These are phyloP conservation scores for Volvox africanus DNA, from an alignment of 139 green algal species.

Conservation along the genomic window DNA sequence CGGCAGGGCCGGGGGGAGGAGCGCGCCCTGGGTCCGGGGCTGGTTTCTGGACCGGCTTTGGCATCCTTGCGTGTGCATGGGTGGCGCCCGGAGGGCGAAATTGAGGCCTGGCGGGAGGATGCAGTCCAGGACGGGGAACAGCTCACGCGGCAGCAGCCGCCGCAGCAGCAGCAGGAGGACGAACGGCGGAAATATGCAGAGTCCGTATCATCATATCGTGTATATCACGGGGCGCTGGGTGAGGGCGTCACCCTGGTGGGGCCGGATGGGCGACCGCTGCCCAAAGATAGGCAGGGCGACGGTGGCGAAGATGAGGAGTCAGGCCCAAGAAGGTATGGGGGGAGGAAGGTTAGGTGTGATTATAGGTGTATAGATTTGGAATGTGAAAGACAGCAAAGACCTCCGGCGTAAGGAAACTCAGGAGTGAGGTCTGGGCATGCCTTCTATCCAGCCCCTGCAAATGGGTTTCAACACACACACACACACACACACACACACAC, in stretches of 20 bases:
- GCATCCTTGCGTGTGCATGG: not conserved
- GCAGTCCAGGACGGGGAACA: not conserved
- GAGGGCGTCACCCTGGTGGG: conserved; percentile 25
- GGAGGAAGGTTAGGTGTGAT: not conserved
- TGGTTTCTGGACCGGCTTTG: not conserved
- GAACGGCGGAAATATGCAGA: not conserved
- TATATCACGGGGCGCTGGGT: not conserved
- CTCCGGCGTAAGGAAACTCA: no score
- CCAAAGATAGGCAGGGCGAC: not conserved
- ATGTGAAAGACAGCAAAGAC: no score
- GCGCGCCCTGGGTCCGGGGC: not conserved
- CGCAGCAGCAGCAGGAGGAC: not conserved
- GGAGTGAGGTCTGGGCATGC: no score
- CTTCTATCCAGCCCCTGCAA: no score
- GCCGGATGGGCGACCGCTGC: not conserved
- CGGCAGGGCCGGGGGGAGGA: not conserved
- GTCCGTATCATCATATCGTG: not conserved
- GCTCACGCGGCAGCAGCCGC: not conserved
- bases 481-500: no score
- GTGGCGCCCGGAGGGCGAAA: not conserved
- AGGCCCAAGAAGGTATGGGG: not conserved
- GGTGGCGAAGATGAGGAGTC: not conserved
- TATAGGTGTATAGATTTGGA: no score
- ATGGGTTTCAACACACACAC: no score
- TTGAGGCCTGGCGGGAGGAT: not conserved